These are phyloP conservation scores for Tulasnella sp. DNA, from an alignment of 768 basidiomycete species.

Conservation along the genomic window DNA sequence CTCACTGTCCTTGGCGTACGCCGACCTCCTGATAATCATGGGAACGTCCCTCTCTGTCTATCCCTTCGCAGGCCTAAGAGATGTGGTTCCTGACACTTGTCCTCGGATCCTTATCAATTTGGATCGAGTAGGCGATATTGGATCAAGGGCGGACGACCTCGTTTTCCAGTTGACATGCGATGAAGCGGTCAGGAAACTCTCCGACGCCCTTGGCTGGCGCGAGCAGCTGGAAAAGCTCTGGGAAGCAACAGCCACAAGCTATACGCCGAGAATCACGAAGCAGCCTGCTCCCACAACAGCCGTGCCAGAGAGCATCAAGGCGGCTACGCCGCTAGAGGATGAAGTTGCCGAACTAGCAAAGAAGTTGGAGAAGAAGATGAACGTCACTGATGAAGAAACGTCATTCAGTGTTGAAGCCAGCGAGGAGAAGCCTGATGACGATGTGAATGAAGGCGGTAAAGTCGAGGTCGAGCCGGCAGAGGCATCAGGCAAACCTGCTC, in stretches of 20 bases:
- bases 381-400: neutral
- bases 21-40: constrained; percentile 81
- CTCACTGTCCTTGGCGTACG: constrained; percentile 41
- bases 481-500: neutral
- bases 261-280: neutral
- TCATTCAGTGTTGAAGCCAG: neutral
- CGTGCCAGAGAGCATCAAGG: neutral
- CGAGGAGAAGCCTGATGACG: neutral
- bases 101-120: constrained; percentile 86
- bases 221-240: constrained; percentile 45
- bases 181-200: constrained; percentile 47
- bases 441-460: neutral
- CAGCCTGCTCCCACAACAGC: neutral
- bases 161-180: constrained; percentile 62
- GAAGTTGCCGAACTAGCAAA: constrained; percentile 7
- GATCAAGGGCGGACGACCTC: constrained; percentile 41
- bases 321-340: constrained; percentile 5
- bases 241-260: constrained; percentile 34
- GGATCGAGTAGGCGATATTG: constrained; percentile 62
- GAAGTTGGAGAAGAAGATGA: constrained; percentile 14
- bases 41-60: constrained; percentile 82
- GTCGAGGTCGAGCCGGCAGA: neutral
- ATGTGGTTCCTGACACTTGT: constrained; percentile 40
- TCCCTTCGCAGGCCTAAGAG: constrained; percentile 72
- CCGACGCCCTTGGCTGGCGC: constrained; percentile 52